Conservation (phyloP, 2,329 filamentous ascomycete species). For the Claviceps fusiformis region DNA sequence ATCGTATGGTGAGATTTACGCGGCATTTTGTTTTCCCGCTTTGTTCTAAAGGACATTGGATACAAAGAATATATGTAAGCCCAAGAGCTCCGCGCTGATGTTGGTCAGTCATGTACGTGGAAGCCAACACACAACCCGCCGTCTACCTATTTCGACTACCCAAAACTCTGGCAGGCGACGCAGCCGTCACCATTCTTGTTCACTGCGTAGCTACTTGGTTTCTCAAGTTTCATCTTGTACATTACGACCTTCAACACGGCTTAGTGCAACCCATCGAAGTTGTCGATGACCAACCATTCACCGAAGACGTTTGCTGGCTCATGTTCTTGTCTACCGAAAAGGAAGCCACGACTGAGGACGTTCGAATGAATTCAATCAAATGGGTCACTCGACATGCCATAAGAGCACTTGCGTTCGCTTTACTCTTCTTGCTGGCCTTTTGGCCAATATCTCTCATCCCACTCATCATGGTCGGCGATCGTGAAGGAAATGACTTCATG, state of each 20-base stretch:
- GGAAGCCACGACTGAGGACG: neutral
- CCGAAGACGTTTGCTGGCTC: slow-evolving; percentile 26
- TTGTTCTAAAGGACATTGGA: neutral
- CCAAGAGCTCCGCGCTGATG: neutral
- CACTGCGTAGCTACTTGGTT: slow-evolving; percentile 39
- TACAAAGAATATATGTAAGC: neutral
- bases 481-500: slow-evolving; percentile 27
- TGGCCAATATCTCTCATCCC: slow-evolving; percentile 31
- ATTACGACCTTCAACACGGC: slow-evolving; percentile 29
- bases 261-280: slow-evolving; percentile 34
- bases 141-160: neutral
- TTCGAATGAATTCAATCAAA: neutral
- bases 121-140: neutral
- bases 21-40: neutral
- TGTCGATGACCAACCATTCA: slow-evolving; percentile 20
- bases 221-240: slow-evolving; percentile 33
- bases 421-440: slow-evolving; percentile 27
- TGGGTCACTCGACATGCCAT: slow-evolving; percentile 16
- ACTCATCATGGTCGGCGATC: slow-evolving; percentile 24
- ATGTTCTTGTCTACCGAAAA: slow-evolving; percentile 20
- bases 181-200: slow-evolving; percentile 35
- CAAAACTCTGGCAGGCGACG: slow-evolving; percentile 8
- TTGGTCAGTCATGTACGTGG: neutral
- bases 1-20: neutral
- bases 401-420: slow-evolving; percentile 15